Percentiles rank a stretch among this genome's conserved stretches.
Evolutionary conservation across 2,329 filamentous ascomycete species (phyloP).

Genomic region (Fusarium kyushuense): DNA sequence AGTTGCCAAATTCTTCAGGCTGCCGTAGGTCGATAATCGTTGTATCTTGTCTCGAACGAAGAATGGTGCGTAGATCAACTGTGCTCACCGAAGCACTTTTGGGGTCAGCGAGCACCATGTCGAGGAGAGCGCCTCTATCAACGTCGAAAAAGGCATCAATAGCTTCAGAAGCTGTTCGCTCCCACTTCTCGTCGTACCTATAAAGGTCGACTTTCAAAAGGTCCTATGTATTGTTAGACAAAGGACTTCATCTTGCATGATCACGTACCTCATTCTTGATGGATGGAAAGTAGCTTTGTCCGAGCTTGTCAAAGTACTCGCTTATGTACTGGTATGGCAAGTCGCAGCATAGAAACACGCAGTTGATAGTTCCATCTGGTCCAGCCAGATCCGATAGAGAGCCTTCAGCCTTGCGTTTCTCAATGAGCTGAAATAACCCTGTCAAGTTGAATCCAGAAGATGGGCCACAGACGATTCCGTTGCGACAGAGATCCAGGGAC

Average conservation of each 20-base stretch:
- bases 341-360: conserved; percentile 72
- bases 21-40: conserved; percentile 61
- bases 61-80: conserved; percentile 12
- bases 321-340: conserved; percentile 72
- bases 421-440: conserved; percentile 63
- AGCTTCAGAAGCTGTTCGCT: conserved; percentile 33
- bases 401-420: conserved; percentile 60
- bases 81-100: conserved; percentile 3
- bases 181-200: conserved; percentile 48
- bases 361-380: conserved; percentile 60
- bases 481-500: conserved; percentile 66
- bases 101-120: conserved; percentile 20
- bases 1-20: conserved; percentile 55
- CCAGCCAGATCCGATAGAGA: conserved; percentile 59
- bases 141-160: conserved; percentile 30
- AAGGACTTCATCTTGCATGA: fast-evolving
- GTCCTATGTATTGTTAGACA: conserved; percentile 27
- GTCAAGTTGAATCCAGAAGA: conserved; percentile 70
- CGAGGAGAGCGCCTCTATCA: conserved; percentile 24
- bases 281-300: conserved; percentile 59
- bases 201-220: conserved; percentile 44
- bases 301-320: conserved; percentile 70
- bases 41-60: conserved; percentile 44
- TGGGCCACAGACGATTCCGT: conserved; percentile 70
- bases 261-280: conserved; percentile 58